Conservation (phyloP, 352 stramenopile species). For the Phytophthora boehmeriae region DNA sequence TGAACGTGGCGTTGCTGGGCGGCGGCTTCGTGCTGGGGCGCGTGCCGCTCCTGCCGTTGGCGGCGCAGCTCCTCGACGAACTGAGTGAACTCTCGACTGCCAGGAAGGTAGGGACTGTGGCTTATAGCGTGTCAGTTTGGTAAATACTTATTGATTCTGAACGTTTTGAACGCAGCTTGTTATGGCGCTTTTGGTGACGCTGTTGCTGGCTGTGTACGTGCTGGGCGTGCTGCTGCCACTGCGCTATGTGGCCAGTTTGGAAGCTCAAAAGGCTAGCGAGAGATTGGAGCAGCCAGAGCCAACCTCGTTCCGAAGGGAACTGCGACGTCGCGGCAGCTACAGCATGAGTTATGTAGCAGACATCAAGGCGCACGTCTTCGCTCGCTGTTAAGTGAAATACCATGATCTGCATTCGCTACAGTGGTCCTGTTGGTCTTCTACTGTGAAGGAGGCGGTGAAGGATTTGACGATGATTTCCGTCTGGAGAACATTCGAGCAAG, state of each 20-base stretch:
- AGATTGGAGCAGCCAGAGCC: conserved; percentile 22
- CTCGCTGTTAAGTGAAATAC: conserved; percentile 42
- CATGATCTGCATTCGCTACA: not conserved
- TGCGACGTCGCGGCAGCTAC: conserved; percentile 84
- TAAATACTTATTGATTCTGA: too few species aligned
- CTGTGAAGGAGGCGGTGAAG: conserved; percentile 17
- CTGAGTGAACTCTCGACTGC: conserved; percentile 39
- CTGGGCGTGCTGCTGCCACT: conserved; percentile 65
- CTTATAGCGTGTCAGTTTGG: too few species aligned
- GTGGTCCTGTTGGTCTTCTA: too few species aligned
- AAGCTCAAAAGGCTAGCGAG: conserved; percentile 35
- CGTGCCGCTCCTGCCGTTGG: conserved; percentile 55
- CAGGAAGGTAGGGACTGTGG: conserved; percentile 48
- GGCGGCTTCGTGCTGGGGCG: conserved; percentile 68
- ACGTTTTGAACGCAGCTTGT: conserved; percentile 31
- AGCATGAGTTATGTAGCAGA: conserved; percentile 90
- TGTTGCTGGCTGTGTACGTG: conserved; percentile 68
- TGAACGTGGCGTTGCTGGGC: conserved; percentile 65
- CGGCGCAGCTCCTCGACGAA: conserved; percentile 52
- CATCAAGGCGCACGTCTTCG: conserved; percentile 87
- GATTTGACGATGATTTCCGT: conserved; percentile 29
- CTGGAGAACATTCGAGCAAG: conserved; percentile 41
- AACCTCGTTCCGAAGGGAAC: conserved; percentile 82
- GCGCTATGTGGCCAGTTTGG: conserved; percentile 45
- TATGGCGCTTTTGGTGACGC: conserved; percentile 45